These are phyloP conservation scores for Neonectria faginata DNA, from an alignment of 2,329 filamentous ascomycete species.

Conservation along the genomic window DNA sequence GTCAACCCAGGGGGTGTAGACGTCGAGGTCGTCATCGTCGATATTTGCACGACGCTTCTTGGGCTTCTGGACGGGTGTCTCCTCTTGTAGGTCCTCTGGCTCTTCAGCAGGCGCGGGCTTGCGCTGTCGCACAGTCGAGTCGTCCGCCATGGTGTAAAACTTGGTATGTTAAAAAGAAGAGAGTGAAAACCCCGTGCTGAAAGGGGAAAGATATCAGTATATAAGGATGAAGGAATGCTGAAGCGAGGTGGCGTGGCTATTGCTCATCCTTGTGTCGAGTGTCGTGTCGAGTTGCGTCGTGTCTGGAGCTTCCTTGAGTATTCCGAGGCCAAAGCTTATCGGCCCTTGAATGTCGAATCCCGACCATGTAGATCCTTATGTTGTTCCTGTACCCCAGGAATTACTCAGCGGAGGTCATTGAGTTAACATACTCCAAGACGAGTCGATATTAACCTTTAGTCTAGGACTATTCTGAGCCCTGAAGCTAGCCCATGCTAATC, in stretches of 20 bases:
- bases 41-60: constrained; percentile 37
- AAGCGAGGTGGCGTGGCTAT: constrained; percentile 38
- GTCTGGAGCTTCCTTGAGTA: constrained; percentile 30
- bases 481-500: too few relatives aligned
- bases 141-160: constrained; percentile 51
- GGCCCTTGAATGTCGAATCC: constrained; percentile 12
- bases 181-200: not conserved
- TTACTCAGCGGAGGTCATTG: too few relatives aligned
- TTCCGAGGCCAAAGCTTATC: constrained; percentile 41
- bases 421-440: too few relatives aligned
- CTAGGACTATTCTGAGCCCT: too few relatives aligned
- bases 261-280: constrained; percentile 24
- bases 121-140: constrained; percentile 58
- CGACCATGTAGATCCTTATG: not conserved
- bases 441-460: too few relatives aligned
- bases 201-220: constrained; percentile 6
- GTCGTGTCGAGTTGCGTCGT: constrained; percentile 30
- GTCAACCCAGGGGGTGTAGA: constrained; percentile 68
- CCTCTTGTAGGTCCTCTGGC: constrained; percentile 41
- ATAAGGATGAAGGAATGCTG: not conserved
- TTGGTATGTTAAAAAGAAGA: constrained; percentile 8
- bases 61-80: constrained; percentile 42
- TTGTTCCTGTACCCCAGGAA: not conserved
- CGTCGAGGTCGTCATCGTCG: constrained; percentile 64
- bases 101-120: constrained; percentile 50